Conservation (phyloP, 441 rosid genomes). For the Adansonia rubrostipa region DNA sequence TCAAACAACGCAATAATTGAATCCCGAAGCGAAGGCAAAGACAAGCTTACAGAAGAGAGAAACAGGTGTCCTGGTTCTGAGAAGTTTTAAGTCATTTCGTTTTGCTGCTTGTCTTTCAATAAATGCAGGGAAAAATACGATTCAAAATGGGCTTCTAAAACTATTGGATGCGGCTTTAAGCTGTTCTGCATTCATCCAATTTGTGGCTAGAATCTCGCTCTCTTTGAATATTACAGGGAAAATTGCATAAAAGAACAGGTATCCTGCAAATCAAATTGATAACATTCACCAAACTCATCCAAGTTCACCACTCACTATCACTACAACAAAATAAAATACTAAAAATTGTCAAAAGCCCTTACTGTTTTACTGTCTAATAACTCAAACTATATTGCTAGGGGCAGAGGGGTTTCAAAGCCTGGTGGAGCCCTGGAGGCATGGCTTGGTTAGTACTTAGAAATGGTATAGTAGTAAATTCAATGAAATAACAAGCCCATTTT, state of each 20-base stretch:
- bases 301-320: not conserved
- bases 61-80: not conserved
- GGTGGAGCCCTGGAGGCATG: not conserved
- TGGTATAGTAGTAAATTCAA: conserved; percentile 15
- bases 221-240: not conserved
- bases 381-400: too few species aligned
- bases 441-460: not conserved
- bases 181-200: not conserved
- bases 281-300: not conserved
- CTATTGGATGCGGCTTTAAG: conserved; percentile 3
- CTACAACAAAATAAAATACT: too few species aligned
- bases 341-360: too few species aligned
- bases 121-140: too few species aligned
- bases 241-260: not conserved
- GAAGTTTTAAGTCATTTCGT: not conserved
- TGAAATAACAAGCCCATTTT: conserved; percentile 14
- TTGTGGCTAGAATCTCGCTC: not conserved
- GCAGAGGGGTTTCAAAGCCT: not conserved
- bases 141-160: not conserved
- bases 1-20: too few species aligned
- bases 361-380: too few species aligned
- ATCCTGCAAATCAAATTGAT: not conserved
- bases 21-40: not conserved
- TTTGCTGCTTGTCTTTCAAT: too few species aligned
- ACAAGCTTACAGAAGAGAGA: not conserved